Percentiles rank a stretch among this genome's conserved stretches.
Conservation (phyloP, 2,329 filamentous ascomycete species). For the Fusarium graminum region DNA sequence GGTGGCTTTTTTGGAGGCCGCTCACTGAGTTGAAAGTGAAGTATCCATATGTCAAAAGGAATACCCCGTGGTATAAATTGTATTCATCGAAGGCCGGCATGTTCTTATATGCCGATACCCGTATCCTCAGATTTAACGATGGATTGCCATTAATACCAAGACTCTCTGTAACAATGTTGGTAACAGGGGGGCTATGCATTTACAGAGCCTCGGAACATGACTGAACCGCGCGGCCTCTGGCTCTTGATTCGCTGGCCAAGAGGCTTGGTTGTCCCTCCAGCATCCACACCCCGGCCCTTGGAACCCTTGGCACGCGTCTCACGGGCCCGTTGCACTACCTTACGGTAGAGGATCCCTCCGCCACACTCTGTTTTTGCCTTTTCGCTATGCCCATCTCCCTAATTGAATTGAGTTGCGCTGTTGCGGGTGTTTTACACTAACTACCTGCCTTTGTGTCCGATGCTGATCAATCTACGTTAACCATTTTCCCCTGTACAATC, state of each 20-base stretch:
- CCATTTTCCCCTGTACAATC: slow-evolving; percentile 4
- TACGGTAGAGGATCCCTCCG: slow-evolving; percentile 21
- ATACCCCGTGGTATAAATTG: too few relatives aligned
- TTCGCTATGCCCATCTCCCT: slow-evolving; percentile 1
- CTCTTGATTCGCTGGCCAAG: slow-evolving; percentile 30
- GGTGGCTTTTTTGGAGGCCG: slow-evolving; percentile 8
- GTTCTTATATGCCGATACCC: not conserved
- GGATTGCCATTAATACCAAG: too few relatives aligned
- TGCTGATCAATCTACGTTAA: slow-evolving; percentile 24
- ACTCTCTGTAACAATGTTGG: too few relatives aligned
- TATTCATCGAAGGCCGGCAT: not conserved
- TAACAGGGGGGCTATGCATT: slow-evolving; percentile 34
- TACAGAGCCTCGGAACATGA: slow-evolving; percentile 7
- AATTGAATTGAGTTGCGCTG: not conserved
- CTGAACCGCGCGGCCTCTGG: slow-evolving; percentile 39
- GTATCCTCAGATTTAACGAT: too few relatives aligned
- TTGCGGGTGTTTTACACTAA: not conserved
- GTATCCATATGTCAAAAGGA: not conserved
- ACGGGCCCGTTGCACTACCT: slow-evolving; percentile 15
- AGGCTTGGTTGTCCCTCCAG: slow-evolving; percentile 35
- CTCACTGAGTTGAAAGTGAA: not conserved
- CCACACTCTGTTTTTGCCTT: slow-evolving; percentile 37
- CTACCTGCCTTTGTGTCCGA: slow-evolving; percentile 16
- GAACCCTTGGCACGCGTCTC: slow-evolving; percentile 26
- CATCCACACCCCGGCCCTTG: slow-evolving; percentile 36